A percentile compares a stretch with the other conserved stretches of the same genome.
These are phyloP conservation scores for Nakaseomyces glabratus DNA, from an alignment of 1,139 yeast species.

Conservation along the genomic window DNA sequence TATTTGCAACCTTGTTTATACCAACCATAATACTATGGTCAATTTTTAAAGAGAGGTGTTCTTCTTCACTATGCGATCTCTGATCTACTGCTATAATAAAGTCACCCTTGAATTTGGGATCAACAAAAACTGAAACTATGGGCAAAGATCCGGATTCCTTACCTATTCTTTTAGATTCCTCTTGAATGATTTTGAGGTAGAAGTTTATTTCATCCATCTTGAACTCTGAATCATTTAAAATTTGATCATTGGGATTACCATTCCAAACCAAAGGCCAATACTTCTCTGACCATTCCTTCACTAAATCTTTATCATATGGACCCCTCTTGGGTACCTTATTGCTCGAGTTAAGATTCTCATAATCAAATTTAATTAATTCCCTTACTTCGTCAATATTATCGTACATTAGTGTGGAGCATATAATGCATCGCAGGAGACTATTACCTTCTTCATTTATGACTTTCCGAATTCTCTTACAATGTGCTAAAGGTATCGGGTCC, in stretches of 20 bases:
- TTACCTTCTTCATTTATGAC: slow-evolving; percentile 10
- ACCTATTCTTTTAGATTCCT: slow-evolving; percentile 25
- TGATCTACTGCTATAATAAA: slow-evolving; percentile 2
- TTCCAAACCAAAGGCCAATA: slow-evolving; percentile 93
- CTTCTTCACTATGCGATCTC: background rate
- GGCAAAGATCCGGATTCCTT: slow-evolving; percentile 26
- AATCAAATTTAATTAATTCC: background rate
- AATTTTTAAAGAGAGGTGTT: slow-evolving; percentile 4
- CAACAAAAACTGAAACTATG: slow-evolving; percentile 41
- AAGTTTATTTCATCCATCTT: slow-evolving; percentile 20
- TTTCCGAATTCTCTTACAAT: slow-evolving; percentile 37
- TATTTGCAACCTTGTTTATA: slow-evolving; percentile 42
- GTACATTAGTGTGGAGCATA: slow-evolving; percentile 28
- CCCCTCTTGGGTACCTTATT: slow-evolving; percentile 41
- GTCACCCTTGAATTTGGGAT: slow-evolving; percentile 17
- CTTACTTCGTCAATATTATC: slow-evolving; percentile 15
- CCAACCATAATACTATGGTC: slow-evolving; percentile 11
- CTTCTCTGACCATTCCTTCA: slow-evolving; percentile 50
- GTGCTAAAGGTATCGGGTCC: slow-evolving; percentile 37
- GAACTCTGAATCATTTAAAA: slow-evolving; percentile 41
- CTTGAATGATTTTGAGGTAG: slow-evolving; percentile 31
- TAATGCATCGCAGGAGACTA: slow-evolving; percentile 30
- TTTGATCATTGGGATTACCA: slow-evolving; percentile 80
- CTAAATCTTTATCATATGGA: slow-evolving; percentile 57
- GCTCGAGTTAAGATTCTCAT: slow-evolving; percentile 1